A percentile compares a stretch with the other conserved stretches of the same genome.
Conservation (phyloP, 306 rosid species). For the Chamaecrista fasciculata region DNA sequence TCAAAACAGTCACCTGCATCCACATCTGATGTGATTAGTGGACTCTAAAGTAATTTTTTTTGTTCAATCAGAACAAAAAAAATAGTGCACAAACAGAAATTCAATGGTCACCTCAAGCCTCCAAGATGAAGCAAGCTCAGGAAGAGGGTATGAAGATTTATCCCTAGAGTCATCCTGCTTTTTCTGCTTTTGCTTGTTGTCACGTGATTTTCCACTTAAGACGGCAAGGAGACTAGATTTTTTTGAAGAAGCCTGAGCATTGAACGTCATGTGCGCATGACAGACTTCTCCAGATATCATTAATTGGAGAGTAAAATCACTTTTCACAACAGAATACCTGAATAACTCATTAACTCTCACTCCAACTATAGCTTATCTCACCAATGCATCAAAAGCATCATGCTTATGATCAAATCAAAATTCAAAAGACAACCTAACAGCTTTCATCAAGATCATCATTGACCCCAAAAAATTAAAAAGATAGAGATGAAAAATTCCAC, state of each 20-base stretch:
- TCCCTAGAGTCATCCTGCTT: conserved; percentile 31
- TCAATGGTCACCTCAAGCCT: conserved; percentile 40
- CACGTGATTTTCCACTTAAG: conserved; percentile 39
- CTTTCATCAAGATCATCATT: conserved; percentile 9
- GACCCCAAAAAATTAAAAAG: conserved; percentile 23
- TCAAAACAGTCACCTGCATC: conserved; percentile 46
- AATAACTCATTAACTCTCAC: conserved; percentile 16
- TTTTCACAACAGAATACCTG: conserved; percentile 16
- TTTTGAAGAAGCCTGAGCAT: conserved; percentile 41
- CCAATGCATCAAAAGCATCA: conserved; percentile 22
- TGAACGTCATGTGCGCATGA: conserved; percentile 46
- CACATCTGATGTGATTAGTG: conserved; percentile 6
- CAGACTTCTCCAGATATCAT: conserved; percentile 33
- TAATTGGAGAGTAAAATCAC: neutral
- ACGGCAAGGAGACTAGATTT: conserved; percentile 50
- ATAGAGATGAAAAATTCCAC: neutral
- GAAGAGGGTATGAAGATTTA: conserved; percentile 35
- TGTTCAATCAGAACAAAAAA: neutral
- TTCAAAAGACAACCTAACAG: conserved; percentile 4
- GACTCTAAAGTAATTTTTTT: neutral
- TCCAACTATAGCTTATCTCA: conserved; percentile 6
- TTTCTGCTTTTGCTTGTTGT: conserved; percentile 38
- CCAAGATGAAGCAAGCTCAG: conserved; percentile 44
- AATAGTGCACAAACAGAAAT: conserved; percentile 4
- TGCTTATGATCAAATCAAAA: conserved; percentile 12